phyloP scores from a whole-genome alignment of 306 rosid species.

The Casuarina glauca region DNA sequence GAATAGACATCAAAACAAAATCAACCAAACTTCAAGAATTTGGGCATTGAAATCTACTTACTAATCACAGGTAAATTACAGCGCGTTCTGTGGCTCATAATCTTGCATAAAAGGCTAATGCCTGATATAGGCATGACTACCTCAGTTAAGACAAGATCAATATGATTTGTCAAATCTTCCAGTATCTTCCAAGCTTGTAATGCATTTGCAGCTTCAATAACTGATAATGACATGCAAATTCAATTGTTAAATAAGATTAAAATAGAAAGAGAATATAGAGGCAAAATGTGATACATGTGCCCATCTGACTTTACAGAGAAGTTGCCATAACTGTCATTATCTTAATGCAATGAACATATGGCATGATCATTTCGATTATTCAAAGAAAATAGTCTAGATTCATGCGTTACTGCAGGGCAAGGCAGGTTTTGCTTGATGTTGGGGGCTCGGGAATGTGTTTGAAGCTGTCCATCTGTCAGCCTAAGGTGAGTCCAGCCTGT shows the following conservation, averaged over 20 bases:
- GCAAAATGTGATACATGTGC: background rate
- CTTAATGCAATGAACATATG: background rate
- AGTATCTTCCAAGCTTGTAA: constrained; percentile 87
- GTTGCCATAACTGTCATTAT: background rate
- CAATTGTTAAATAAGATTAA: background rate
- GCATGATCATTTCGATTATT: background rate
- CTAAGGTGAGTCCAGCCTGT: background rate
- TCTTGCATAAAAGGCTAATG: constrained; percentile 77
- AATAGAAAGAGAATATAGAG: background rate
- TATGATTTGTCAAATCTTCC: constrained; percentile 75
- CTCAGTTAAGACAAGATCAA: constrained; percentile 86
- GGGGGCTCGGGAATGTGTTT: background rate
- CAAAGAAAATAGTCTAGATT: background rate
- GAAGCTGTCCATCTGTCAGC: background rate
- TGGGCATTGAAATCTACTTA: constrained; percentile 38
- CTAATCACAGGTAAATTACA: constrained; percentile 87
- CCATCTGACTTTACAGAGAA: background rate
- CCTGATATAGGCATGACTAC: constrained; percentile 88
- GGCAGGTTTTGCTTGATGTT: background rate
- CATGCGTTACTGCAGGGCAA: background rate
- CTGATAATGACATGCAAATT: constrained; percentile 28
- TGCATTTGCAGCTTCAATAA: constrained; percentile 59
- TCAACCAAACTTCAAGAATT: constrained; percentile 6
- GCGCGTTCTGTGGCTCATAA: constrained; percentile 77
- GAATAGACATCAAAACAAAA: constrained; percentile 18